These are phyloP conservation scores for Cucurbita maxima DNA, from an alignment of 306 rosid genomes.

Conservation along the genomic window DNA sequence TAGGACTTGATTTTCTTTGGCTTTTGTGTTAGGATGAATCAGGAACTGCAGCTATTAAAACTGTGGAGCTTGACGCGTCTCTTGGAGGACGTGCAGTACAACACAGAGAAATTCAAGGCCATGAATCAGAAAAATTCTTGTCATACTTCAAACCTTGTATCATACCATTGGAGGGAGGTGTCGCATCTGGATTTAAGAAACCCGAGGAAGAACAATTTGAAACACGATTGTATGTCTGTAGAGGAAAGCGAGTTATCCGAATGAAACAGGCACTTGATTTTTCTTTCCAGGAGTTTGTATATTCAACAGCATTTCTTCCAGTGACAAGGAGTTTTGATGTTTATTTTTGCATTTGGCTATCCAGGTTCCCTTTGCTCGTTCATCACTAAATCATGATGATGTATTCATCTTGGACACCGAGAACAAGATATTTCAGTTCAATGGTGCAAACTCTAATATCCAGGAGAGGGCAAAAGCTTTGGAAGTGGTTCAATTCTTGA, in stretches of 20 bases:
- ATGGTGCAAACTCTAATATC: slow-evolving; percentile 92
- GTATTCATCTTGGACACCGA: slow-evolving; percentile 83
- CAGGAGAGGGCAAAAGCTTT: slow-evolving; percentile 98
- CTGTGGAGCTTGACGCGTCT: slow-evolving; percentile 80
- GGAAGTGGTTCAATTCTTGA: slow-evolving; percentile 86
- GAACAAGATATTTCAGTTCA: slow-evolving; percentile 85
- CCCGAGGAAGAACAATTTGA: slow-evolving; percentile 81
- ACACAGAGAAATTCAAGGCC: slow-evolving; percentile 87
- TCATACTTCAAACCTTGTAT: slow-evolving; percentile 96
- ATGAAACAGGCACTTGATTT: slow-evolving; percentile 68
- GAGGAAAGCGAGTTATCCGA: slow-evolving; percentile 97
- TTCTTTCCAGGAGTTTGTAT: slow-evolving; percentile 16
- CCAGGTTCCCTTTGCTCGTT: slow-evolving; percentile 92
- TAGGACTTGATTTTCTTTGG: not conserved
- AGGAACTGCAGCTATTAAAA: slow-evolving; percentile 92
- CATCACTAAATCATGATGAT: slow-evolving; percentile 95
- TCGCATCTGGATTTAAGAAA: slow-evolving; percentile 66
- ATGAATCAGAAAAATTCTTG: slow-evolving; percentile 93
- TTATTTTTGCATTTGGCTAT: slow-evolving; percentile 15
- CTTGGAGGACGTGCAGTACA: slow-evolving; percentile 99
- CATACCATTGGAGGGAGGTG: slow-evolving; percentile 90
- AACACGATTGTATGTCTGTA: slow-evolving; percentile 70
- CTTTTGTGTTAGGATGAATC: slow-evolving; percentile 66
- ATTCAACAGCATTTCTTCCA: not conserved
- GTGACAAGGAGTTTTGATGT: slow-evolving; percentile 8